Evolutionary conservation across 768 basidiomycete genomes (phyloP), one percentile per base, ranked within the genome.

Genomic region (Tulasnella sp.): DNA sequence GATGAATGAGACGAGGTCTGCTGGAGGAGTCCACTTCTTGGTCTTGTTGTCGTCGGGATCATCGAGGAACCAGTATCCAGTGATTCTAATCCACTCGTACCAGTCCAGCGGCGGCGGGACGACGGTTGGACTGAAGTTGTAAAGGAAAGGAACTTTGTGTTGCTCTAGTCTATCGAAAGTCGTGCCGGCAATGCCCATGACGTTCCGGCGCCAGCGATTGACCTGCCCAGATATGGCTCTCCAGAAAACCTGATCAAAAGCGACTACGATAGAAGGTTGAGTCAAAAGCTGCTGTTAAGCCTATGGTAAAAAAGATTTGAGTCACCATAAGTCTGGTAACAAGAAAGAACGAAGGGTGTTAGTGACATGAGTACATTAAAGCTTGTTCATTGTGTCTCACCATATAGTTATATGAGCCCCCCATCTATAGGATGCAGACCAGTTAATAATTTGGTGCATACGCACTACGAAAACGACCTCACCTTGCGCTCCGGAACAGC

Each of bases 191-290:
- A 99, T 78, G 49, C 78, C 80, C 21, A 98, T 72, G 5, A 81
- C 68, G 63, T 91, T 80, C 63, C 84, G 79, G 30, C 94, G 78
- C 92, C 92, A 99, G 48, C 89, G 80, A 68, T 98, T 98, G 67
- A 99, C 84, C 67, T 98, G 94, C 0, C 90, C 87, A 1, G 94
- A 78, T 27, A 84, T 97, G 15, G 87, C 93, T 49, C 89, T 79
- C 94, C 94, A 99, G 72, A 99, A 97, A 27, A 94, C 85, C 74
- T 94, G 91, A 66, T 94, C 96, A 68, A 98, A 98, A 82, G 97
- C 85, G 52, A 93, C 91, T 92, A 94, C 3, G 92, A 85, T 86
- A 91, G 54, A 30, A 53, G 52, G 41, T 21, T 27, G 55, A 30
- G 57, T 4, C 17, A 48, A 41, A 4, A 19, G 25, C 52, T 56